These are phyloP conservation scores for Tulasnella sp. DNA, from an alignment of 768 basidiomycete species.

Conservation along the genomic window DNA sequence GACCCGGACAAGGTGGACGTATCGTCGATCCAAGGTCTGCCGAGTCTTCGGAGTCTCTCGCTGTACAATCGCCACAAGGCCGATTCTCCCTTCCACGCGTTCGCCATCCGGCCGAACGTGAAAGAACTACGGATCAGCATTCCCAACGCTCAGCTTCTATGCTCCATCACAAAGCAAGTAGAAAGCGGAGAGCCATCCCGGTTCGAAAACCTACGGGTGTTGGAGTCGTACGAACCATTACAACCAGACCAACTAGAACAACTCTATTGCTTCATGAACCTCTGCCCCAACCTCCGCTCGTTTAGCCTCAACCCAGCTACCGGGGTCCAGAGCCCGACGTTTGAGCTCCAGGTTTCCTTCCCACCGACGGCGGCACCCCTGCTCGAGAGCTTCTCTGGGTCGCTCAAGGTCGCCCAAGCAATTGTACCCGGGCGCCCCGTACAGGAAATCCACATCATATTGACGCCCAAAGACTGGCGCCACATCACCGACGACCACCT, in stretches of 20 bases:
- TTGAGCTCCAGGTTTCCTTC: neutral
- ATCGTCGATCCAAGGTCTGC: neutral
- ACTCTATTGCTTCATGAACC: neutral
- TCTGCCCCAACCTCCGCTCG: neutral
- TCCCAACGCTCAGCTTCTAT: neutral
- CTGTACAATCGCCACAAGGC: neutral
- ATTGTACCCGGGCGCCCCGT: neutral
- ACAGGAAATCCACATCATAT: neutral
- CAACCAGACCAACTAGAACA: neutral
- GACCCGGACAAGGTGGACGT: neutral
- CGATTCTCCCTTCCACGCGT: neutral
- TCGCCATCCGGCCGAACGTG: neutral
- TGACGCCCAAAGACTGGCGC: neutral
- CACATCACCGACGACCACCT: neutral
- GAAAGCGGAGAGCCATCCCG: neutral
- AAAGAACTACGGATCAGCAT: neutral
- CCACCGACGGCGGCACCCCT: neutral
- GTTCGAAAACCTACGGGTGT: neutral
- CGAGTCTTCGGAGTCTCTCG: neutral
- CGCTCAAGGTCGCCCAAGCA: neutral
- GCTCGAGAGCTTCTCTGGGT: neutral
- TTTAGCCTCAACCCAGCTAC: neutral
- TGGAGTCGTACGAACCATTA: neutral
- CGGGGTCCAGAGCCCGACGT: neutral
- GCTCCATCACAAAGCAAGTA: neutral